Conservation (phyloP, 225 moss, liverwort and hornwort species). For the Rhytidiadelphus loreus region DNA sequence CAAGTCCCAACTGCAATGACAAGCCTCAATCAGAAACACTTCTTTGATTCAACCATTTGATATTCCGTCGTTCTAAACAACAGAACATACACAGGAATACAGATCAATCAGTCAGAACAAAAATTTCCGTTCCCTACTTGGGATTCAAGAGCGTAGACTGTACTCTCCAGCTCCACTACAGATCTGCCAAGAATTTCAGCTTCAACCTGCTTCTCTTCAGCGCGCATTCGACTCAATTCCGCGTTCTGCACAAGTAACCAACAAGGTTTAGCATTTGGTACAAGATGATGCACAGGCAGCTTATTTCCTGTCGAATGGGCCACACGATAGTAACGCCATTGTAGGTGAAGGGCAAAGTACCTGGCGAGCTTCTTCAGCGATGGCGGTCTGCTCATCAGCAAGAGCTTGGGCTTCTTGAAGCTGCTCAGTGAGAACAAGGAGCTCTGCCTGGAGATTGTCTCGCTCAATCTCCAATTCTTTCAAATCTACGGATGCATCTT, state of each 20-base stretch:
- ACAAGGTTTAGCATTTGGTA: background rate
- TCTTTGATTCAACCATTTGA: background rate
- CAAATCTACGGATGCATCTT: slow-evolving; percentile 44
- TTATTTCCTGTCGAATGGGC: background rate
- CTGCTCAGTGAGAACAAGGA: slow-evolving; percentile 53
- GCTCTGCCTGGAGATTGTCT: slow-evolving; percentile 62
- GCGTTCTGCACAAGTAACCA: slow-evolving; percentile 38
- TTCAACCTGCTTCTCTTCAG: slow-evolving; percentile 66
- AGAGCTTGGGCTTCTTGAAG: slow-evolving; percentile 55
- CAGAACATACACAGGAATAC: background rate
- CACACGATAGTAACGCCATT: background rate
- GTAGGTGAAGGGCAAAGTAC: slow-evolving; percentile 13
- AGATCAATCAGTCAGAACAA: background rate
- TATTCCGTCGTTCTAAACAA: background rate
- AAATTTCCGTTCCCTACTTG: slow-evolving; percentile 34
- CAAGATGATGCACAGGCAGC: background rate
- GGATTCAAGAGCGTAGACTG: slow-evolving; percentile 84
- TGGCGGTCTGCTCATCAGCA: slow-evolving; percentile 48
- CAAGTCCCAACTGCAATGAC: slow-evolving; percentile 51
- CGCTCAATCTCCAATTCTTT: slow-evolving; percentile 55
- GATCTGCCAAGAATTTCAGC: slow-evolving; percentile 67
- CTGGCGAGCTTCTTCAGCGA: slow-evolving; percentile 67
- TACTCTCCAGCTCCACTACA: slow-evolving; percentile 82
- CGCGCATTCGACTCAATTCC: slow-evolving; percentile 46
- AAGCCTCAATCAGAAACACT: background rate